Base-by-base conservation (phyloP, 108 stramenopile genomes). In the Cyclostephanos tholiformis region DNA sequence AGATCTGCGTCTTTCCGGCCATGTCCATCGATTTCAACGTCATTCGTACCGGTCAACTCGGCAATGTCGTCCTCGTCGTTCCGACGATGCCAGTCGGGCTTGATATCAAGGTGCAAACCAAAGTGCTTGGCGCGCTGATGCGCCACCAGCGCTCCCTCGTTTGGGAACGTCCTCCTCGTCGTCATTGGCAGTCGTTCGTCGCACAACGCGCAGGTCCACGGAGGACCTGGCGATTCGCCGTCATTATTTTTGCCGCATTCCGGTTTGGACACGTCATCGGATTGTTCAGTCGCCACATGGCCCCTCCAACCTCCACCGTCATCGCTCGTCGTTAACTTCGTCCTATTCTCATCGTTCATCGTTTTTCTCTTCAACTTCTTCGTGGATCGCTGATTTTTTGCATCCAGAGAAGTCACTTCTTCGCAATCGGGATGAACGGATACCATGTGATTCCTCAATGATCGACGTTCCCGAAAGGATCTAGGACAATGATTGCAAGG, bases 111-210 rank as follows among this genome's bases (percentile, higher is more conserved):
- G 61, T 95, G 87, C 8, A 72, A 46, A 16, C 84, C 94, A 23
- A 65, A 71, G 67, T 95, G 94, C 58, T 91, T 92, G 51, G 91
- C 91, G 26, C 76, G 59, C 10, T 83, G 67, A 64, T 95, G 94
- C 58, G 86, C 89, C 13, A 79, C 25, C 52, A 92, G 72, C 20
- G 87, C 90, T 67, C 87, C 78, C 26, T 58, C 57, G 52, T 85
- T 83, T 35, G 77, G 68, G 78, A 92, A 92, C 56, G 30, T 67
- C 63, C 88, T 77, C 38, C 51, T 57, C 56, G 51, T 23, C 25
- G 51, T 29, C 16, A 32, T 59, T 4, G 32, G 32, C 39, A 35
- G 61, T 22, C 43, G 61, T 22, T 5, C 10, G 13, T 52, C 72
- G 41, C 72, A 80, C 23, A 71, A 59, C 23, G 53, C 35, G 74